Conservation (phyloP, 148 eudicot genomes). For the Chenopodium quinoa region DNA sequence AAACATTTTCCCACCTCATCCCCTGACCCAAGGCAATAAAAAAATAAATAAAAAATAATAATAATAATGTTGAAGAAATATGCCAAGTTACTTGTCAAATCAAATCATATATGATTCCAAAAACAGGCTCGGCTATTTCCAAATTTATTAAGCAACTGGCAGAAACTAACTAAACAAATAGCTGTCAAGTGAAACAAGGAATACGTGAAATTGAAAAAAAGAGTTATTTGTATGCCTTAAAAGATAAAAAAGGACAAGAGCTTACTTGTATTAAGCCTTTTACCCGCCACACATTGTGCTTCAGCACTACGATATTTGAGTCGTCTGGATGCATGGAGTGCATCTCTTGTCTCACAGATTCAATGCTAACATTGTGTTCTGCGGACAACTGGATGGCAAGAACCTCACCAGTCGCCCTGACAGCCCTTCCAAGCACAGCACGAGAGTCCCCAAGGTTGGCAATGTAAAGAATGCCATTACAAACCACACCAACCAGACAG, state of each 20-base stretch:
- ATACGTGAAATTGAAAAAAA: not conserved
- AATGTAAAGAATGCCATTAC: constrained; percentile 58
- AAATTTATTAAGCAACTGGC: not conserved
- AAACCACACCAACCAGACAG: constrained; percentile 72
- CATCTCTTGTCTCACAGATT: constrained; percentile 78
- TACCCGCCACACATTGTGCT: constrained; percentile 89
- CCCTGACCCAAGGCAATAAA: no score
- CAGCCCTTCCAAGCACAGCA: constrained; percentile 70
- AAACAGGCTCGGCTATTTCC: not conserved
- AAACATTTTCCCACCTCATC: not conserved
- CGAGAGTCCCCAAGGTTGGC: constrained; percentile 86
- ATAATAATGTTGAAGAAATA: no score
- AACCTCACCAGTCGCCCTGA: constrained; percentile 71
- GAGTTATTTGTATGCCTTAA: not conserved
- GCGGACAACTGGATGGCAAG: constrained; percentile 66
- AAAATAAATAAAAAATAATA: no score
- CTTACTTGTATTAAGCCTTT: constrained; percentile 80
- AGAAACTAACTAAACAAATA: constrained; percentile 4
- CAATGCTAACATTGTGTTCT: constrained; percentile 74
- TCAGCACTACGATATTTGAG: constrained; percentile 64
- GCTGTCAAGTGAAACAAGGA: not conserved
- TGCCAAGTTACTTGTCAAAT: no score
- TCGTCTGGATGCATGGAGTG: constrained; percentile 78
- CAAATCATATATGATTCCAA: no score
- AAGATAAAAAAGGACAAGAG: not conserved